These are phyloP conservation scores for Pseudopediastrum boryanum DNA, from an alignment of 139 green algal genomes.

Conservation along the genomic window DNA sequence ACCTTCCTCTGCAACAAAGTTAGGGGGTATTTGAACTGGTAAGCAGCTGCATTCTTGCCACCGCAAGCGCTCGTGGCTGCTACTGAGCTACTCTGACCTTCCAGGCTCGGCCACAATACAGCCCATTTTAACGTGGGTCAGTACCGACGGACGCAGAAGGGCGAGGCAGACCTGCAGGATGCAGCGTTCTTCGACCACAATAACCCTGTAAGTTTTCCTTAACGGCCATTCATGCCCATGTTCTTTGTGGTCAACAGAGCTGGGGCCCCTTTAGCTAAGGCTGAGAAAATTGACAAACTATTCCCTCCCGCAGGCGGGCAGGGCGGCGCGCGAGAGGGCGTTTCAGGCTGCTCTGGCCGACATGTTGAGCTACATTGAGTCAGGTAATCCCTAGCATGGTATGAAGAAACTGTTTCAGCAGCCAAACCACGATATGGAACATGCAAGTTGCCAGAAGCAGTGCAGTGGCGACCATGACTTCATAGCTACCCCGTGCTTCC, in stretches of 20 bases:
- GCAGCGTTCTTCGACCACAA: conserved; percentile 87
- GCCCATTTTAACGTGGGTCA: conserved; percentile 96
- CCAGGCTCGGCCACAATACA: conserved; percentile 90
- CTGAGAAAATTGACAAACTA: no score
- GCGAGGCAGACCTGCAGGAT: conserved; percentile 63
- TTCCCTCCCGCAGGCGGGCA: conserved; percentile 56
- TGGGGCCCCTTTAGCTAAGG: no score
- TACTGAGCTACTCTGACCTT: neutral
- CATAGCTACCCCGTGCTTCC: no score
- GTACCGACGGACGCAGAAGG: conserved; percentile 76
- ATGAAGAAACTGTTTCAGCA: no score
- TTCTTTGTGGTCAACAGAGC: no score
- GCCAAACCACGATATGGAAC: no score
- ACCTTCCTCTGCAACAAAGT: conserved; percentile 96
- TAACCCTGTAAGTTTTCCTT: conserved; percentile 72
- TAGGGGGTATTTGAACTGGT: conserved; percentile 86
- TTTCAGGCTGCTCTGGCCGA: conserved; percentile 85
- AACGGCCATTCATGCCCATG: no score
- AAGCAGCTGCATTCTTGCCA: neutral
- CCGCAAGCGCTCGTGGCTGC: neutral
- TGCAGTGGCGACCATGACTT: no score
- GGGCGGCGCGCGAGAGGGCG: conserved; percentile 74
- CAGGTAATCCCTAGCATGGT: neutral
- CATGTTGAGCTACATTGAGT: conserved; percentile 66
- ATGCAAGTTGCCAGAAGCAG: no score